Evolutionary conservation across 139 green algal species (phyloP).

Genomic region (Asterochloris sp.): DNA sequence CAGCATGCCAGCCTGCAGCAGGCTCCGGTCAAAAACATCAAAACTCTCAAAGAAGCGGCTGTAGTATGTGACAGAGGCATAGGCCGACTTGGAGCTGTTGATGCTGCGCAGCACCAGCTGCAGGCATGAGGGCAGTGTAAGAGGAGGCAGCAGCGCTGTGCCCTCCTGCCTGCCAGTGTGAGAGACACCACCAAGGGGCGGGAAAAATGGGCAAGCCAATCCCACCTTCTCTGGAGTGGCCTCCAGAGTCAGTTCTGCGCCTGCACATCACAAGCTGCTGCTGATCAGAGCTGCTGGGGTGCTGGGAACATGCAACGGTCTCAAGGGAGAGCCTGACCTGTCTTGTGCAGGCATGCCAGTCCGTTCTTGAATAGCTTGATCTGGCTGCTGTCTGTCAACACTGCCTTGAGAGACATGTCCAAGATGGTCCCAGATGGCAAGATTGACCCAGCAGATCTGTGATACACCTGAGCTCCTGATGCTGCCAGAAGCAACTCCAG

Average conservation of each 20-base stretch:
- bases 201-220: not conserved
- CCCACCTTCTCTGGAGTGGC: constrained; percentile 45
- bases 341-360: no score
- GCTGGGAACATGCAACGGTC: no score
- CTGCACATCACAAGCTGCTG: constrained; percentile 6
- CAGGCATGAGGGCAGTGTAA: constrained; percentile 9
- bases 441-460: no score
- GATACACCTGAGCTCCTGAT: no score
- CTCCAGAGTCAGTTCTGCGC: constrained; percentile 61
- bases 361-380: no score
- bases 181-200: not conserved
- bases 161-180: not conserved
- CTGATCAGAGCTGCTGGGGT: not conserved
- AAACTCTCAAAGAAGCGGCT: constrained; percentile 60
- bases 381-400: no score
- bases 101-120: constrained; percentile 66
- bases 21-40: constrained; percentile 41
- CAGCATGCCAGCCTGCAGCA: constrained; percentile 59
- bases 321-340: no score
- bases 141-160: no score
- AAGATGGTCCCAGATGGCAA: no score
- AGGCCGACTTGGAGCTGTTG: constrained; percentile 64
- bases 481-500: no score
- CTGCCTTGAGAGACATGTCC: no score
- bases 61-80: constrained; percentile 55